Base-by-base conservation (phyloP, 176 grass and related monocot species). In the Poa annua region DNA sequence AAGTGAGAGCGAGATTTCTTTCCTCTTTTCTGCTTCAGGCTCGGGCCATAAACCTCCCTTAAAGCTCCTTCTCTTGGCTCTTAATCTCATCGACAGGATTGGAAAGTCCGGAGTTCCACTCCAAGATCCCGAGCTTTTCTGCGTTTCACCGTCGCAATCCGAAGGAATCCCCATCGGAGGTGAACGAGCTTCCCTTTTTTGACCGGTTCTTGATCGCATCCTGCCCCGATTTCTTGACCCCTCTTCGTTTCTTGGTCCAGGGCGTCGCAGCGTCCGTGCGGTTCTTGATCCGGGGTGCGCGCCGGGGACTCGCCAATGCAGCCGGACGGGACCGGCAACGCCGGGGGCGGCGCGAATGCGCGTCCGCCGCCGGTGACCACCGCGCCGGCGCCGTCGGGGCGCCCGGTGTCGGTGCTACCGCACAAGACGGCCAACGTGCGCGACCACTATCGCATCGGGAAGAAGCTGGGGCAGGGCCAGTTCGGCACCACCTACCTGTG, bases 401-500 rank as follows among this genome's bases (percentile, higher is more conserved):
- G 88, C 34, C 92, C 94, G 38, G 87, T 75, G 21, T 92, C 92
- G 48, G 94, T 97, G 76, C 89, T 97, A 66, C 94, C 94, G 63
- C 88, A 97, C 86, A 94, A 94, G 85, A 97, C 94, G 74, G 89
- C 94, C 20, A 97, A 97, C 85, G 89, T 97, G 78, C 88, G 92
- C 39, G 92, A 97, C 84, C 83, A 90, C 80, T 97, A 97, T 78
- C 92, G 89, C 83, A 90, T 97, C 92, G 94, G 94, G 10, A 94
- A 94, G 86, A 97, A 97, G 83, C 90, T 94, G 21, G 94, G 94
- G 19, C 94, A 97, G 92, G 92, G 94, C 52, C 94, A 94, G 81
- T 97, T 97, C 81, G 94, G 94, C 64, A 94, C 94, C 67, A 97
- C 94, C 55, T 97, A 97, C 85, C 82, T 89, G 68, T 97, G 94